Conservation (phyloP, 805 yeast species). For the Helenozyma rhizophorensis region DNA sequence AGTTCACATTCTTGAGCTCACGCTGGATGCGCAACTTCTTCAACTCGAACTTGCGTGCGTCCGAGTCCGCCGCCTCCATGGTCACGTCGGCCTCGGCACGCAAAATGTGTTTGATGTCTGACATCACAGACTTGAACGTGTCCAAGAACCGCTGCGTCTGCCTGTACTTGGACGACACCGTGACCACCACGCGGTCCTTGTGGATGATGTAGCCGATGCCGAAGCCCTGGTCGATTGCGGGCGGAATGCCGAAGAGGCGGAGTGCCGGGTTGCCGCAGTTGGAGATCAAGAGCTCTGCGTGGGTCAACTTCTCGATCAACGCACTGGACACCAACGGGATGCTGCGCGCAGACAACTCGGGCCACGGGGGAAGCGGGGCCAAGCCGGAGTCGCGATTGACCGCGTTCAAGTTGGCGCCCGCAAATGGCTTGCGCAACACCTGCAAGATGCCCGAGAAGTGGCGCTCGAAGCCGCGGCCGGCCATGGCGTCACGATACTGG, state of each 20-base stretch:
- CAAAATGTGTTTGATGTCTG: conserved; percentile 53
- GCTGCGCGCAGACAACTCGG: conserved; percentile 1
- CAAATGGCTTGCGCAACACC: conserved; percentile 43
- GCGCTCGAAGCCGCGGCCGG: conserved; percentile 68
- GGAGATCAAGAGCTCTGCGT: conserved; percentile 33
- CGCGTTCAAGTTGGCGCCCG: conserved; percentile 33
- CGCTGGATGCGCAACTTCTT: conserved; percentile 30
- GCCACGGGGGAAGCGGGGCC: conserved; percentile 9
- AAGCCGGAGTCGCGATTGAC: conserved; percentile 29
- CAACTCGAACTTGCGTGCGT: conserved; percentile 28
- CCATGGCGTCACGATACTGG: conserved; percentile 48
- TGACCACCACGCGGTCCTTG: conserved; percentile 69
- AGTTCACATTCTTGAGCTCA: conserved; percentile 28
- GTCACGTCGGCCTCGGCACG: conserved; percentile 32
- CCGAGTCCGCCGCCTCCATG: conserved; percentile 27
- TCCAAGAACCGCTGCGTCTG: conserved; percentile 77
- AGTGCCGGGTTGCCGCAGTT: conserved; percentile 92
- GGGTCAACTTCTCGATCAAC: conserved; percentile 27
- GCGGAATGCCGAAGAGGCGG: conserved; percentile 86
- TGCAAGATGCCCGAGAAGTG: conserved; percentile 64
- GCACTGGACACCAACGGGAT: conserved; percentile 34
- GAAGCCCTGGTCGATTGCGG: conserved; percentile 84
- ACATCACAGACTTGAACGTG: conserved; percentile 59
- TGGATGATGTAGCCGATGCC: conserved; percentile 92
- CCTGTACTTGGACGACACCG: conserved; percentile 82